phyloP scores from a whole-genome alignment of 345 rosid genomes.

The Angophora floribunda region DNA sequence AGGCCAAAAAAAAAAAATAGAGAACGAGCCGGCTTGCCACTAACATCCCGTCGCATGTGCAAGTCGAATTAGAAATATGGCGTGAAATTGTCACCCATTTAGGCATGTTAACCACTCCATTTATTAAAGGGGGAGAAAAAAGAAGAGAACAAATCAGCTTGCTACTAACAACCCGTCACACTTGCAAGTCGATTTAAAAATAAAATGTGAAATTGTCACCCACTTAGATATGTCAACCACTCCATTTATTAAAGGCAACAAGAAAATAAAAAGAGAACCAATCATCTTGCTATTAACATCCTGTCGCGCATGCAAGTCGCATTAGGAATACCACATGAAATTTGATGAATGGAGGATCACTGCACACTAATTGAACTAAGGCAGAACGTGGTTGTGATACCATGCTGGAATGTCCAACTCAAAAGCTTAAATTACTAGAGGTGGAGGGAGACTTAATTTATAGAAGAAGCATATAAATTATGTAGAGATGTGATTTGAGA shows the following conservation, averaged over 20 bases:
- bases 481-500: not conserved
- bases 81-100: too few species aligned
- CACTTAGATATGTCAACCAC: not conserved
- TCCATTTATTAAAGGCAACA: not conserved
- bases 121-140: too few species aligned
- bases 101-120: too few species aligned
- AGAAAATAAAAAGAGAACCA: too few species aligned
- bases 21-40: not conserved
- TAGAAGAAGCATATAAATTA: not conserved
- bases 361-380: not conserved
- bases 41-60: not conserved
- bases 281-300: too few species aligned
- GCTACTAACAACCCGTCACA: fast-evolving
- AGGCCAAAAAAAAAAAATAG: not conserved
- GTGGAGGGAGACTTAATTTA: not conserved
- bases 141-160: too few species aligned
- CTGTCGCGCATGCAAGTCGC: too few species aligned
- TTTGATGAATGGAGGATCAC: not conserved
- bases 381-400: not conserved
- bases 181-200: too few species aligned
- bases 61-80: not conserved
- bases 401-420: not conserved
- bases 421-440: not conserved
- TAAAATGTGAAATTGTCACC: not conserved
- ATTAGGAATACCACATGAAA: not conserved